Evolutionary conservation across 179 eudicot genomes (phyloP).

Genomic region (Silene noctiflora): DNA sequence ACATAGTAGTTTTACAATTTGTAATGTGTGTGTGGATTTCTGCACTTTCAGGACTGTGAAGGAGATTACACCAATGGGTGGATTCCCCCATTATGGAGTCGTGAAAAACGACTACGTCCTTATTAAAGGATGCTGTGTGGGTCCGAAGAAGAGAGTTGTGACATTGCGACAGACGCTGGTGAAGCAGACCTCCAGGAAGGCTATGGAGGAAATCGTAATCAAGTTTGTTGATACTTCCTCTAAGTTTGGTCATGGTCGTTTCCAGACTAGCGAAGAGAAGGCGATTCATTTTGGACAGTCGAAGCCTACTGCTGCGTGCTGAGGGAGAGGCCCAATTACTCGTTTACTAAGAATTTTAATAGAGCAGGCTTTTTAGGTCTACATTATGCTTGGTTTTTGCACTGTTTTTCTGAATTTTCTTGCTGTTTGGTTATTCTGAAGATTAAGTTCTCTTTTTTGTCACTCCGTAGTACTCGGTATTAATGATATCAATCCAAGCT

Average conservation of each 20-base stretch:
- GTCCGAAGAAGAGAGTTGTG: conserved; percentile 48
- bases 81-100: conserved; percentile 50
- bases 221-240: conserved; percentile 44
- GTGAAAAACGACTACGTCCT: conserved; percentile 45
- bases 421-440: no score
- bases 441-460: no score
- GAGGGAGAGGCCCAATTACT: no score
- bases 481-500: no score
- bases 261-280: conserved; percentile 39
- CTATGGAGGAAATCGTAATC: conserved; percentile 36
- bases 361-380: no score
- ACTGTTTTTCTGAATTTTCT: no score
- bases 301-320: no score
- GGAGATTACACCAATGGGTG: conserved; percentile 47
- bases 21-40: not conserved
- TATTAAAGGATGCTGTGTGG: conserved; percentile 48
- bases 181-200: conserved; percentile 45
- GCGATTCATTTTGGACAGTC: no score
- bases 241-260: conserved; percentile 47
- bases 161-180: conserved; percentile 43
- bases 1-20: no score
- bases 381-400: no score
- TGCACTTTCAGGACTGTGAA: conserved; percentile 38
- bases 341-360: no score
- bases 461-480: no score